Conservation (phyloP, 2,329 filamentous ascomycete genomes). For the Parafenestella ontariensis region DNA sequence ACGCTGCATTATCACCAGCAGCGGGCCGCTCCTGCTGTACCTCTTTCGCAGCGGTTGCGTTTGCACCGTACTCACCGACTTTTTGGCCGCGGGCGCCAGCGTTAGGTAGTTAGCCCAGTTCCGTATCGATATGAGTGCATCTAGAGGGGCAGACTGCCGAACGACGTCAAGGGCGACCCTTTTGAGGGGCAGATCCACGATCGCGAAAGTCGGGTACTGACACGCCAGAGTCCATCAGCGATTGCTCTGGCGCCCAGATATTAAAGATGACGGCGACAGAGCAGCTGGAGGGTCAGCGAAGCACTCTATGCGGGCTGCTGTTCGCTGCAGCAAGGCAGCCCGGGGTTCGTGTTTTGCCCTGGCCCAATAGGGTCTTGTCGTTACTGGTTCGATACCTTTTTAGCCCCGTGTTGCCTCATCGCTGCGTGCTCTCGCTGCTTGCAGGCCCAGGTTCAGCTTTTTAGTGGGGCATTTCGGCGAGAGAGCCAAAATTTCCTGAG, state of each 20-base stretch:
- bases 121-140: slow-evolving; percentile 40
- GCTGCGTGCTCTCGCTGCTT: slow-evolving; percentile 29
- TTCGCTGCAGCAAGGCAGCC: slow-evolving; percentile 30
- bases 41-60: slow-evolving; percentile 35
- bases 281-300: slow-evolving; percentile 17
- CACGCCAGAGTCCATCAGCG: neutral
- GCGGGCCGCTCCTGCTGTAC: slow-evolving; percentile 31
- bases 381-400: slow-evolving; percentile 22
- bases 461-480: slow-evolving; percentile 39
- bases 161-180: slow-evolving; percentile 32
- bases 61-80: slow-evolving; percentile 45
- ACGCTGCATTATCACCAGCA: slow-evolving; percentile 31
- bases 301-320: slow-evolving; percentile 34
- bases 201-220: slow-evolving; percentile 4
- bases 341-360: slow-evolving; percentile 32
- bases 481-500: slow-evolving; percentile 21
- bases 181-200: slow-evolving; percentile 25
- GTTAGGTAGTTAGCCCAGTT: slow-evolving; percentile 7
- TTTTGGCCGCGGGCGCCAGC: slow-evolving; percentile 36
- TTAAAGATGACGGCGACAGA: slow-evolving; percentile 29
- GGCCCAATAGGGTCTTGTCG: slow-evolving; percentile 33
- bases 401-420: slow-evolving; percentile 41
- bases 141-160: slow-evolving; percentile 30
- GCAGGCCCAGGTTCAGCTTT: slow-evolving; percentile 34
- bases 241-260: slow-evolving; percentile 15